These are phyloP conservation scores for Laguncularia racemosa DNA, from an alignment of 345 rosid species.

Conservation along the genomic window DNA sequence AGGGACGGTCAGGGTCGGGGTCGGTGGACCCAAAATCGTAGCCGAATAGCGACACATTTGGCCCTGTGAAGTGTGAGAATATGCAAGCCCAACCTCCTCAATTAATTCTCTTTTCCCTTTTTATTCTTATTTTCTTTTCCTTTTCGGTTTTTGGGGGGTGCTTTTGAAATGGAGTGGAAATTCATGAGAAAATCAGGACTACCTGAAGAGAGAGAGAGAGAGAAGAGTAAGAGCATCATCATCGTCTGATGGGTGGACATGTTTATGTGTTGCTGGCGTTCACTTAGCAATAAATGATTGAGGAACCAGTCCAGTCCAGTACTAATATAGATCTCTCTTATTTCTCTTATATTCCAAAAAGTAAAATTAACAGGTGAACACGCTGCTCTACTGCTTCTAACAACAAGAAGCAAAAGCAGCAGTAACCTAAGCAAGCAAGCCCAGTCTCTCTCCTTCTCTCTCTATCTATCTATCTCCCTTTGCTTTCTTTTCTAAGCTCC, in stretches of 20 bases:
- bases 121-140: not conserved
- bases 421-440: slow-evolving; percentile 12
- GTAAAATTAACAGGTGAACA: too few relatives aligned
- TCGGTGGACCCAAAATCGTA: slow-evolving; percentile 29
- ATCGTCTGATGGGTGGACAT: not conserved
- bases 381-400: slow-evolving; percentile 4
- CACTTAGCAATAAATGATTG: slow-evolving; percentile 18
- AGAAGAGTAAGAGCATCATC: slow-evolving; percentile 12
- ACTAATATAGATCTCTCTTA: slow-evolving; percentile 1
- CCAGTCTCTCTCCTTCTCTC: not conserved
- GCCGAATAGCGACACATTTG: slow-evolving; percentile 50
- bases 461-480: slow-evolving; percentile 6
- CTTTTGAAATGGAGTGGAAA: not conserved
- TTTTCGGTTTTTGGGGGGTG: not conserved
- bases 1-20: not conserved
- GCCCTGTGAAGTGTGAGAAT: slow-evolving; percentile 25
- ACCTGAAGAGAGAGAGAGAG: slow-evolving; percentile 12
- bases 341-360: too few relatives aligned
- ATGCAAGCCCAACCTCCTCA: slow-evolving; percentile 27
- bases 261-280: slow-evolving; percentile 1
- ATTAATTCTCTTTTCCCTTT: slow-evolving; percentile 10
- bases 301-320: not conserved
- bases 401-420: slow-evolving; percentile 1
- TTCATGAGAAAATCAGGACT: not conserved
- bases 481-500: slow-evolving; percentile 41